Conservation (phyloP, 495 filamentous ascomycete species). For the Podospora pseudoanserina region DNA sequence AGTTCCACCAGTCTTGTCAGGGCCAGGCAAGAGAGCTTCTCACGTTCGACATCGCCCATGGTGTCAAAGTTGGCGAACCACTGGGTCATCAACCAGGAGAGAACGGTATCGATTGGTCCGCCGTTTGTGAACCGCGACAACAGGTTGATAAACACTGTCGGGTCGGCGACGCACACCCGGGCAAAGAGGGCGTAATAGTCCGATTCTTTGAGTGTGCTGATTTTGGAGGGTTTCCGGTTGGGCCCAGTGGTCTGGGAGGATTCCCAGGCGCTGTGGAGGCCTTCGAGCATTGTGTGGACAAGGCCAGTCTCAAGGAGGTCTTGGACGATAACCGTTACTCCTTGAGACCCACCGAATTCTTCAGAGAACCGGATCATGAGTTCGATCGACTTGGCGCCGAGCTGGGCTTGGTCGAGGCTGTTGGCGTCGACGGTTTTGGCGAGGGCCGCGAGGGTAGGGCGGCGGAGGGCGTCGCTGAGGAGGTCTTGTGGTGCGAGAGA, state of each 20-base stretch:
- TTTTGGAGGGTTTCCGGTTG: conserved; percentile 54
- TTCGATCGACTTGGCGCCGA: conserved; percentile 23
- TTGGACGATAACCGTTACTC: conserved; percentile 60
- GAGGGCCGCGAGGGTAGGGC: conserved; percentile 55
- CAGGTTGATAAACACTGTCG: conserved; percentile 60
- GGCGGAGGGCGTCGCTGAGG: conserved; percentile 60
- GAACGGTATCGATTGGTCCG: conserved; percentile 45
- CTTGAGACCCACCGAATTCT: conserved; percentile 61
- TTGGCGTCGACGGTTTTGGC: conserved; percentile 3
- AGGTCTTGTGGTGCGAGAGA: conserved; percentile 72
- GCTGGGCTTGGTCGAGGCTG: conserved; percentile 5
- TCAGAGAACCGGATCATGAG: conserved; percentile 52
- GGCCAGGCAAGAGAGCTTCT: conserved; percentile 79
- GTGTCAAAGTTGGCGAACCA: conserved; percentile 88
- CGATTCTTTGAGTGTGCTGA: conserved; percentile 67
- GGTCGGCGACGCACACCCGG: conserved; percentile 67
- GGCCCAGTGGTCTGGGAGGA: conserved; percentile 75
- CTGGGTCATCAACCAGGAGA: conserved; percentile 73
- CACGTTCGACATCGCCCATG: conserved; percentile 66
- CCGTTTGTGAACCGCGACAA: conserved; percentile 37
- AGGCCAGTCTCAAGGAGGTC: conserved; percentile 67
- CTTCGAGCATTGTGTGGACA: conserved; percentile 62
- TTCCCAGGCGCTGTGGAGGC: conserved; percentile 66
- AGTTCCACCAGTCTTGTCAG: conserved; percentile 76
- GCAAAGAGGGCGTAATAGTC: conserved; percentile 84